Percentiles rank a stretch among this genome's conserved stretches.
Conservation (phyloP, 345 rosid species). For the Salix caprea region DNA sequence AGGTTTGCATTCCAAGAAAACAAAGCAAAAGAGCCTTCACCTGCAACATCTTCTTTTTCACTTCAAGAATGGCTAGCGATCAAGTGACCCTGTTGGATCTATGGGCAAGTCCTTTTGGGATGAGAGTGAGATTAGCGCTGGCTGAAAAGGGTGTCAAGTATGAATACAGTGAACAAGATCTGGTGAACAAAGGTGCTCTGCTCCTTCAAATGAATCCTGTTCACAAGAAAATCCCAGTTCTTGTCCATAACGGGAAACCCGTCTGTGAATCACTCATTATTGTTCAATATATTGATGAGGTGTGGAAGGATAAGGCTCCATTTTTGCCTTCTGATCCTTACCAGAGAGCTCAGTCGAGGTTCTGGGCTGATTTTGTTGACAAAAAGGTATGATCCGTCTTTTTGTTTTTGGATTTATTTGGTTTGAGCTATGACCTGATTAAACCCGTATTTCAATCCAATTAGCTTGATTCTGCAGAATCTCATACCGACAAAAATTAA, state of each 20-base stretch:
- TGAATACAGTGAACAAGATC: not conserved
- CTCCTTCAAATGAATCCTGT: not conserved
- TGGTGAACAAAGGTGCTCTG: not conserved
- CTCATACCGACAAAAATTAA: too few relatives aligned
- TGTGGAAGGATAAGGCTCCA: not conserved
- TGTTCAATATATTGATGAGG: conserved; percentile 1
- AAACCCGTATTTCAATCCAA: too few relatives aligned
- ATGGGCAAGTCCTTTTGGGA: not conserved
- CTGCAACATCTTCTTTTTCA: not conserved
- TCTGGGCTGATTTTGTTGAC: not conserved
- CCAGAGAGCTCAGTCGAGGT: not conserved
- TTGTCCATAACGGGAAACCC: not conserved
- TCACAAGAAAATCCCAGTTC: not conserved
- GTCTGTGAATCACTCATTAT: not conserved
- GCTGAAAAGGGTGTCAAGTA: not conserved
- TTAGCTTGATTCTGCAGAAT: not conserved
- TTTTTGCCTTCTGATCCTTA: not conserved
- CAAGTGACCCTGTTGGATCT: not conserved
- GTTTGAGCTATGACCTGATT: too few relatives aligned
- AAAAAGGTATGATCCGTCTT: not conserved
- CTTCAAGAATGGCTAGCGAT: not conserved
- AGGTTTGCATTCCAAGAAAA: not conserved
- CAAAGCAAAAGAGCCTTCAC: not conserved
- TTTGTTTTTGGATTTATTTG: not conserved
- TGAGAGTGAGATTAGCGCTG: not conserved